phyloP scores from a whole-genome alignment of 1,284 basidiomycete genomes.

The Malassezia dermatis region DNA sequence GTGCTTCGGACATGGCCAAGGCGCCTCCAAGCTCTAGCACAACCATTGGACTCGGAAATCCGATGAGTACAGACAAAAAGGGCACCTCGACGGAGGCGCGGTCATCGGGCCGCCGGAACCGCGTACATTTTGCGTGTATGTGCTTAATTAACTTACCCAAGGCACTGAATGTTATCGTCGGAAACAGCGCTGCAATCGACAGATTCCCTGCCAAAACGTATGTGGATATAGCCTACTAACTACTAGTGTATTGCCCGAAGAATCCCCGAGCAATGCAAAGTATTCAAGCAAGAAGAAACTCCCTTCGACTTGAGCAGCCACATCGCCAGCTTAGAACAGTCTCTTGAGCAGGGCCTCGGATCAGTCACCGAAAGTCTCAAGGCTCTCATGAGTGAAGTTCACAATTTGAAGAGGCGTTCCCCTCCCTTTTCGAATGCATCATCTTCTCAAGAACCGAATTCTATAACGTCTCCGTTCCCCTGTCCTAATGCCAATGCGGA shows the following conservation, averaged over 20 bases:
- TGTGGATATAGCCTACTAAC: background rate
- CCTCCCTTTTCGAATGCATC: background rate
- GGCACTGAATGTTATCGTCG: conserved; percentile 42
- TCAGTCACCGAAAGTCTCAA: background rate
- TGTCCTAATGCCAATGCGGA: background rate
- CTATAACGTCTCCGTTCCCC: background rate
- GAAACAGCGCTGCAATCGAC: conserved; percentile 42
- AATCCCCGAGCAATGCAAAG: conserved; percentile 41
- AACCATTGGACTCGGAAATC: background rate
- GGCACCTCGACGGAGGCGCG: conserved; percentile 8
- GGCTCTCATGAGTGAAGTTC: background rate
- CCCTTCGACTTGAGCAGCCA: conserved; percentile 29
- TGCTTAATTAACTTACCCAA: background rate
- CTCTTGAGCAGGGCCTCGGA: conserved; percentile 13
- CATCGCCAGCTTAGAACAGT: conserved; percentile 27
- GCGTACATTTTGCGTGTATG: conserved; percentile 37
- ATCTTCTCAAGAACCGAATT: background rate
- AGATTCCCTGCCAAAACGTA: conserved; percentile 41
- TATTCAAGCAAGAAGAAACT: conserved; percentile 36
- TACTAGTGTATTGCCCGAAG: conserved; percentile 36
- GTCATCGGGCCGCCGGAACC: conserved; percentile 26
- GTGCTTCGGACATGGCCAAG: background rate
- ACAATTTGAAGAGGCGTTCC: background rate
- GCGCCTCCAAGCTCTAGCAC: background rate
- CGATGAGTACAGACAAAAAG: background rate